phyloP scores from a whole-genome alignment of 106 monocot species.

The Dendrobium nobile region DNA sequence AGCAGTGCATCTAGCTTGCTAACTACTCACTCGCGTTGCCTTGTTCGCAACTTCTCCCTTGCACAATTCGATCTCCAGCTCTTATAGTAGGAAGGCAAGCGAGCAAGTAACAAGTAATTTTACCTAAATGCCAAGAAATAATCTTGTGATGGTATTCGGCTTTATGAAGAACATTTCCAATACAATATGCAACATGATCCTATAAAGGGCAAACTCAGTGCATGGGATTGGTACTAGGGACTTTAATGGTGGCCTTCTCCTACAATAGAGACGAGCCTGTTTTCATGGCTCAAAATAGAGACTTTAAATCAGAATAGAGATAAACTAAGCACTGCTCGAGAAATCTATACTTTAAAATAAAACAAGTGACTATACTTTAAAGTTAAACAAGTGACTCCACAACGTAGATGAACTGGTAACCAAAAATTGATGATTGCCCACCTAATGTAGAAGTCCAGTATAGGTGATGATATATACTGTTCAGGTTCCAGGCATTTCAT shows the following conservation, averaged over 20 bases:
- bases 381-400: not conserved
- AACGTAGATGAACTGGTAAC: not conserved
- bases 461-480: conserved; percentile 64
- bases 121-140: not conserved
- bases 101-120: not conserved
- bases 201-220: not conserved
- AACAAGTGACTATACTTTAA: not conserved
- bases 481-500: conserved; percentile 83
- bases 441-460: conserved; percentile 93
- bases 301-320: not conserved
- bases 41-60: too few relatives aligned
- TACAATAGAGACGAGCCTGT: not conserved
- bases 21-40: too few relatives aligned
- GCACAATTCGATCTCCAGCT: too few relatives aligned
- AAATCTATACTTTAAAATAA: not conserved
- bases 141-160: not conserved
- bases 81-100: too few relatives aligned
- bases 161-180: not conserved
- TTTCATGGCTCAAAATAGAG: not conserved
- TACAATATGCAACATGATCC: not conserved
- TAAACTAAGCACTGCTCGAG: not conserved
- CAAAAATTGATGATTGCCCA: conserved; percentile 26
- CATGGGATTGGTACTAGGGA: not conserved
- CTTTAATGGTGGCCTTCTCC: not conserved
- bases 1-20: too few relatives aligned